Percentiles rank a stretch among this genome's conserved stretches.
Evolutionary conservation across 305 asterid genomes (phyloP).

Genomic region (Coffea humblotiana): DNA sequence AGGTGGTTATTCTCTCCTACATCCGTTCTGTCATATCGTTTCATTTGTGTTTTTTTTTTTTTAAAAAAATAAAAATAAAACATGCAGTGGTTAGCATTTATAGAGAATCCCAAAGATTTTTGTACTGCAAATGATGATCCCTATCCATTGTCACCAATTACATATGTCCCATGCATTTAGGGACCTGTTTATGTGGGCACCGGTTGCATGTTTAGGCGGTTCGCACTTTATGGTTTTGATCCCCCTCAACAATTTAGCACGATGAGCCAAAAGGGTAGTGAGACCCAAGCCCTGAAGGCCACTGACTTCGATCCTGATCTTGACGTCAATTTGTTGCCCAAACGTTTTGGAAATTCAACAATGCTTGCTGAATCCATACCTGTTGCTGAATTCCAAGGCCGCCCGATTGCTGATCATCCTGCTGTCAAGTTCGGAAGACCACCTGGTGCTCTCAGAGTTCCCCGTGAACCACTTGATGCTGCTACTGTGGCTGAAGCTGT

Average conservation of each 20-base stretch:
- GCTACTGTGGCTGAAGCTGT: slow-evolving; percentile 55
- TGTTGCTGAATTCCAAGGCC: slow-evolving; percentile 55
- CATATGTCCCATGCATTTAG: slow-evolving; percentile 10
- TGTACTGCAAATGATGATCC: neutral
- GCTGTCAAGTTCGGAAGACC: slow-evolving; percentile 57
- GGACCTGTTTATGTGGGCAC: slow-evolving; percentile 61
- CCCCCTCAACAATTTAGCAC: slow-evolving; percentile 34
- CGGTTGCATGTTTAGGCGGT: slow-evolving; percentile 50
- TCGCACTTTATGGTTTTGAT: slow-evolving; percentile 51
- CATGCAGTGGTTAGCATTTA: neutral
- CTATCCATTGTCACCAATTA: neutral
- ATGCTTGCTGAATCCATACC: slow-evolving; percentile 51
- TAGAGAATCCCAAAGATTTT: too few species aligned
- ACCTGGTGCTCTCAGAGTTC: slow-evolving; percentile 43
- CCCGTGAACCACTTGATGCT: slow-evolving; percentile 51
- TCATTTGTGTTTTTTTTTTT: too few species aligned
- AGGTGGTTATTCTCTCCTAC: slow-evolving; percentile 23
- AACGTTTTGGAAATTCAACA: slow-evolving; percentile 52
- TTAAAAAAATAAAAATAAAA: too few species aligned
- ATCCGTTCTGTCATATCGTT: neutral
- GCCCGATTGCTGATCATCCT: slow-evolving; percentile 58
- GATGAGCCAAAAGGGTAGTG: slow-evolving; percentile 27
- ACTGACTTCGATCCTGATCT: slow-evolving; percentile 49
- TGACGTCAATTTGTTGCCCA: slow-evolving; percentile 43
- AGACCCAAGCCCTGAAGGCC: slow-evolving; percentile 37